phyloP scores from a whole-genome alignment of 2,329 filamentous ascomycete genomes.

The Dactylellina parvicollis region DNA sequence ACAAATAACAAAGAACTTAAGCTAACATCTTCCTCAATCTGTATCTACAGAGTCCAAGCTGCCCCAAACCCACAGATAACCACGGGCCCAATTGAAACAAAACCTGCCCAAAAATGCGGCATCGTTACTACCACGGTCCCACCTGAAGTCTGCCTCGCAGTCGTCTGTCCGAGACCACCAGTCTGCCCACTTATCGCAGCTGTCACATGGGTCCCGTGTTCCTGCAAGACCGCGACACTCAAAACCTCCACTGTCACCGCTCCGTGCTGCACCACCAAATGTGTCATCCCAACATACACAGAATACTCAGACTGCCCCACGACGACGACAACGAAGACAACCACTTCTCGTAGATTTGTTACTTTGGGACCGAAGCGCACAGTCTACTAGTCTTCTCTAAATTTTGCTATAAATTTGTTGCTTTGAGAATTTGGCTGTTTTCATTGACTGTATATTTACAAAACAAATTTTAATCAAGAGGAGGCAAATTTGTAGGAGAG shows the following conservation, averaged over 20 bases:
- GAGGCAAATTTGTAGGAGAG: too few species aligned
- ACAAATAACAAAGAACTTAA: conserved; percentile 4
- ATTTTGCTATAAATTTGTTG: too few species aligned
- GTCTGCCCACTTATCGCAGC: conserved; percentile 30
- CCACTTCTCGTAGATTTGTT: background rate
- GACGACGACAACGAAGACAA: conserved; percentile 17
- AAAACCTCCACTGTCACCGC: conserved; percentile 21
- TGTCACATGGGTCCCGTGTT: conserved; percentile 36
- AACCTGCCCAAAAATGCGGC: conserved; percentile 17
- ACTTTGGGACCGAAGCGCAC: background rate
- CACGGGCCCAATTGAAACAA: background rate
- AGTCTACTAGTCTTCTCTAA: too few species aligned
- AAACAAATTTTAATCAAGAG: too few species aligned
- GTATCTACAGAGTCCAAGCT: conserved; percentile 33
- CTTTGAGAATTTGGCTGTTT: too few species aligned
- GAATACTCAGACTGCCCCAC: conserved; percentile 35
- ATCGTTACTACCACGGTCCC: conserved; percentile 8
- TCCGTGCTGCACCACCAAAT: conserved; percentile 44
- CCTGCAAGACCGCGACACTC: conserved; percentile 21
- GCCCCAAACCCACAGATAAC: conserved; percentile 38
- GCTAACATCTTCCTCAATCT: background rate
- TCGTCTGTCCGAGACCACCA: conserved; percentile 15
- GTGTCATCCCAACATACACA: conserved; percentile 35
- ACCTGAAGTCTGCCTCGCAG: conserved; percentile 25
- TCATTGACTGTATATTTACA: too few species aligned